phyloP scores from a whole-genome alignment of 140 eudicot species.

The Senecio squalidus region DNA sequence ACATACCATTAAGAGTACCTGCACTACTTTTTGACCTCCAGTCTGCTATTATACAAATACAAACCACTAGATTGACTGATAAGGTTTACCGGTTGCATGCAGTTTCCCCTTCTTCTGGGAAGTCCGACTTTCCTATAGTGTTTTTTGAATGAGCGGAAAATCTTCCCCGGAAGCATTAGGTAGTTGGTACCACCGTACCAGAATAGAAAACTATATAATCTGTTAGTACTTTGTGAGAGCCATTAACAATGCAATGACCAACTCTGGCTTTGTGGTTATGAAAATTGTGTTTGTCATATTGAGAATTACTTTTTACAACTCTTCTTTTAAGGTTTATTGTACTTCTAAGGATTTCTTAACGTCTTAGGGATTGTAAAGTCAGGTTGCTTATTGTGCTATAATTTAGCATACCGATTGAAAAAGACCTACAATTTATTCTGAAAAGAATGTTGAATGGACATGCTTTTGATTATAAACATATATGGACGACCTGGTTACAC shows the following conservation, averaged over 20 bases:
- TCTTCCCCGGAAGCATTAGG: background rate
- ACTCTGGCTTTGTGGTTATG: background rate
- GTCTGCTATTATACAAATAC: too few relatives aligned
- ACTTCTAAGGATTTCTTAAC: background rate
- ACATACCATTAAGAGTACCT: too few relatives aligned
- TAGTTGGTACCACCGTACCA: background rate
- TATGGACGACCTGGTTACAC: background rate
- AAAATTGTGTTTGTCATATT: background rate
- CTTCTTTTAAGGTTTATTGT: background rate
- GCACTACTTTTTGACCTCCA: too few relatives aligned
- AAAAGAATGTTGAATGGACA: background rate
- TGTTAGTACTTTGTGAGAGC: too few relatives aligned
- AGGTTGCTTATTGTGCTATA: constrained; percentile 3
- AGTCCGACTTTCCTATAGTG: background rate
- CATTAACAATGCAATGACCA: background rate
- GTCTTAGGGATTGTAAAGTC: background rate
- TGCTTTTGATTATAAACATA: background rate
- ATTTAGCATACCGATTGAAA: background rate
- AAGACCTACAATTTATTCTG: background rate
- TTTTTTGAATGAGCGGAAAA: background rate
- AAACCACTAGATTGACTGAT: background rate
- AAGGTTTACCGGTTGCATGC: background rate
- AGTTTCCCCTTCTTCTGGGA: background rate
- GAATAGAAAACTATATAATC: too few relatives aligned
- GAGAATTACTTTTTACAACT: too few relatives aligned